These are phyloP conservation scores for Ganoderma lingzhi DNA, from an alignment of 1,284 basidiomycete genomes.

Conservation along the genomic window DNA sequence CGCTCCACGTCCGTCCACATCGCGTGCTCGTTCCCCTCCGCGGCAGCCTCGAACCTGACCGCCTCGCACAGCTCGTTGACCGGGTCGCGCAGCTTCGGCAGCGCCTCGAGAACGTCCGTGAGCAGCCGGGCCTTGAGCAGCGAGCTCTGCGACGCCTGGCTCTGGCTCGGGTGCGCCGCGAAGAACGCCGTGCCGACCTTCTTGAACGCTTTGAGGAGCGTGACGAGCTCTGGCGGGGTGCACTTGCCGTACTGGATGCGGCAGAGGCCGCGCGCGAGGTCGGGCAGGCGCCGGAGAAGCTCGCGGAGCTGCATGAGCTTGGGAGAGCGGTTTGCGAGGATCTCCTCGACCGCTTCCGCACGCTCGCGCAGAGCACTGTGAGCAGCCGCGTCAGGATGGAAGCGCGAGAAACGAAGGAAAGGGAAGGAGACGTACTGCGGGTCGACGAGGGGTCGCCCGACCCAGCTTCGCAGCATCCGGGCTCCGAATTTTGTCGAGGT, in stretches of 20 bases:
- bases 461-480: constrained; percentile 86
- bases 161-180: constrained; percentile 26
- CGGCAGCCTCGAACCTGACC: constrained; percentile 72
- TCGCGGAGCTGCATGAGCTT: constrained; percentile 72
- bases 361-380: constrained; percentile 77
- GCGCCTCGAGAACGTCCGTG: constrained; percentile 72
- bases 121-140: constrained; percentile 74
- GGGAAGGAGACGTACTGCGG: constrained; percentile 56
- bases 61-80: constrained; percentile 65
- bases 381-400: neutral
- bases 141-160: constrained; percentile 49
- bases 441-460: constrained; percentile 86
- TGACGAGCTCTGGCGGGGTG: constrained; percentile 84
- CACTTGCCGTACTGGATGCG: constrained; percentile 94
- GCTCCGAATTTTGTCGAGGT: constrained; percentile 92
- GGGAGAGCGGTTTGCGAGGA: constrained; percentile 65
- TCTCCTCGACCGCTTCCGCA: constrained; percentile 87
- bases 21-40: constrained; percentile 72
- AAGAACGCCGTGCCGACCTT: constrained; percentile 77
- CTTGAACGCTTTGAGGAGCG: constrained; percentile 80
- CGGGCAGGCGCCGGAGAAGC: constrained; percentile 80
- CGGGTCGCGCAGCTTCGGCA: constrained; percentile 72
- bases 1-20: constrained; percentile 81
- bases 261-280: constrained; percentile 89
- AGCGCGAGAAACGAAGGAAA: neutral